Evolutionary conservation across 768 basidiomycete species (phyloP).

Genomic region (Termitomyces sp.): DNA sequence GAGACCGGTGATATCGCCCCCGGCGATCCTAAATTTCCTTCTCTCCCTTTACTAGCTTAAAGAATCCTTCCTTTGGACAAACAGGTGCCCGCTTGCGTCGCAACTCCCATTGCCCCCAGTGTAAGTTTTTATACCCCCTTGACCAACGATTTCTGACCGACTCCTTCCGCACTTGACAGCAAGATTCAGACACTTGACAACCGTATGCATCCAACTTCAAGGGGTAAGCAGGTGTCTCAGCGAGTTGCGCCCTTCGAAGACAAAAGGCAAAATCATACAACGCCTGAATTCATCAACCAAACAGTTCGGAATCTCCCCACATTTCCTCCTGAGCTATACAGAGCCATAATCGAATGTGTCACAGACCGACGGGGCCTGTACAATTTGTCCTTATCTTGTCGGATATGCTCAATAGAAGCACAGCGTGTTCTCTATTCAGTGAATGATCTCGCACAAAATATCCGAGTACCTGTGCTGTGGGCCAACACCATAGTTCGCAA

Average conservation of each 20-base stretch:
- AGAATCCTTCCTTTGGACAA: conserved; percentile 1
- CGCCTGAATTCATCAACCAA: neutral
- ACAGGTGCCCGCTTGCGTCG: neutral
- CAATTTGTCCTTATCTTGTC: conserved; percentile 14
- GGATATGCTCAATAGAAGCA: conserved; percentile 15
- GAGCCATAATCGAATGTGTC: conserved; percentile 14
- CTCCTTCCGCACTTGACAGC: neutral
- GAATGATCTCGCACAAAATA: conserved; percentile 15
- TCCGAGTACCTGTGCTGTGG: conserved; percentile 15
- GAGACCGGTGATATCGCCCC: conserved; percentile 11
- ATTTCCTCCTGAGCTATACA: conserved; percentile 15
- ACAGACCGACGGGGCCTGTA: conserved; percentile 13
- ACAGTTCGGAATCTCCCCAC: neutral
- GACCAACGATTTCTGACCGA: neutral
- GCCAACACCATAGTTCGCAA: conserved; percentile 13
- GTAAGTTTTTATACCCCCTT: neutral
- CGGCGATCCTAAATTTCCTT: conserved; percentile 5
- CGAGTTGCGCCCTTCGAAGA: neutral
- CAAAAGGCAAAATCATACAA: neutral
- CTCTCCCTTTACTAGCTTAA: conserved; percentile 9
- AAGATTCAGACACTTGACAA: neutral
- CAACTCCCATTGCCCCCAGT: neutral
- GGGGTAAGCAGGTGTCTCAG: neutral
- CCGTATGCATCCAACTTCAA: neutral
- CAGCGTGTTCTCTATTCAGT: conserved; percentile 15